Base-by-base conservation (phyloP, 1,284 basidiomycete genomes). In the Irpex rosettiformis region DNA sequence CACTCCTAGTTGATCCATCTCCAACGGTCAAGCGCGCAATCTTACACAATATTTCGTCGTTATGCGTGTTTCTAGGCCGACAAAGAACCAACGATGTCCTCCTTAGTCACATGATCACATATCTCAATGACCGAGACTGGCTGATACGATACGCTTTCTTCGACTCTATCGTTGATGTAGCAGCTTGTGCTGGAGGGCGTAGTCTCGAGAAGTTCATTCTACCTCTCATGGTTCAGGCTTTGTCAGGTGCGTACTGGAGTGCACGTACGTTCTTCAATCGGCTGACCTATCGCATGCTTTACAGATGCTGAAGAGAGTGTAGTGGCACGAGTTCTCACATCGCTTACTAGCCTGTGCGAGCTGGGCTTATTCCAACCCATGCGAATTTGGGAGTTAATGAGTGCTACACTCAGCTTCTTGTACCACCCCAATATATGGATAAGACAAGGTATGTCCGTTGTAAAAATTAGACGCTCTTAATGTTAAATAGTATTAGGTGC, bases 401-500 rank as follows among this genome's bases (percentile, higher is more conserved):
- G 87, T 56, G 85, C 88, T 0, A 89, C 91, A 0, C 77, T 94
- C 6, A 92, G 93, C 0, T 96, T 98, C 69, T 75, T 99, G 42
- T 96, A 93, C 66, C 97, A 99, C 72, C 96, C 97, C 0, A 96
- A 98, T 72, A 75, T 86, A n/a, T 98, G 96, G 96, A 92, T 99
- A 67, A 80, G 94, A 60, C 93, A 98, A 79, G 91, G 94, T 90
- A 57, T 60, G 16, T 49, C 49, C 22, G 3, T 28, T 27, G 37
- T 29, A 37, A 6, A 28, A 30, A 27, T 30, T 21, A 11, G 16
- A 33, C 13, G 48, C 22, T 47, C 18, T 33, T 55, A 43, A 28
- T 11, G 42, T 59, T 10, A 22, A 28, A 47, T 11, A 37, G 10
- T 37, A 16, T 18, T 62, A 95, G 94, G 91, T 22, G 85, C 94